Conservation (phyloP, 371 early-diverging fungal species). For the Cokeromyces recurvatus region DNA sequence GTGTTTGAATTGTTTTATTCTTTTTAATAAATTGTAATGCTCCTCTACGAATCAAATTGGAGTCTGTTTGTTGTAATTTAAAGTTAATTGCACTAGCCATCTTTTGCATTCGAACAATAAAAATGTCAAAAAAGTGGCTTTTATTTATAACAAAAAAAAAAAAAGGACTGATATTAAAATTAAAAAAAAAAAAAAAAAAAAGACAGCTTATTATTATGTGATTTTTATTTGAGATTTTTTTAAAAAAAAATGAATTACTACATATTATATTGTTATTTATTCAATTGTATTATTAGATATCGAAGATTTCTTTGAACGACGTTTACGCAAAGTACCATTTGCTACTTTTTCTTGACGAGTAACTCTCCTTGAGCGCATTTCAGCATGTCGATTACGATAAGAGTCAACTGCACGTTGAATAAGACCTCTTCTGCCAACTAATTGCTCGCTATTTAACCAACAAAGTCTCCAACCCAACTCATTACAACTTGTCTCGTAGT, state of each 20-base stretch:
- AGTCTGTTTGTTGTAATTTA: constrained; percentile 18
- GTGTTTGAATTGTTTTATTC: constrained; percentile 53
- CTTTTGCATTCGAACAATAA: constrained; percentile 15
- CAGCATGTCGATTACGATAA: constrained; percentile 75
- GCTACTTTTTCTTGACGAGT: constrained; percentile 69
- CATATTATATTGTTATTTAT: no score
- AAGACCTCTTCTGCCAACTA: constrained; percentile 77
- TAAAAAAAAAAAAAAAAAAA: constrained; percentile 1
- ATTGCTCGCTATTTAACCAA: constrained; percentile 71
- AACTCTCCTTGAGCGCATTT: constrained; percentile 67
- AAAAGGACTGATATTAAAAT: no score
- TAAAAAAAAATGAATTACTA: no score
- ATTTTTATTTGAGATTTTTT: no score
- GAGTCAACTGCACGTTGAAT: constrained; percentile 90
- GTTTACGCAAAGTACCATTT: constrained; percentile 59
- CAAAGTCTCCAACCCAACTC: constrained; percentile 83
- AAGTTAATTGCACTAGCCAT: constrained; percentile 25
- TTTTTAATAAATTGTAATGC: constrained; percentile 33
- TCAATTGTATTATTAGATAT: no score
- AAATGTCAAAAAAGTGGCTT: constrained; percentile 5
- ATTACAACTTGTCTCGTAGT: constrained; percentile 87
- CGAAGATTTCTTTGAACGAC: constrained; percentile 25
- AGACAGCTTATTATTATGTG: no score
- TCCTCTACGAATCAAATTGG: constrained; percentile 29
- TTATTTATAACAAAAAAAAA: constrained; percentile 1